Percentiles rank a stretch among this genome's conserved stretches.
phyloP scores from a whole-genome alignment of 2,329 filamentous ascomycete genomes.

The Aspergillus texensis region DNA sequence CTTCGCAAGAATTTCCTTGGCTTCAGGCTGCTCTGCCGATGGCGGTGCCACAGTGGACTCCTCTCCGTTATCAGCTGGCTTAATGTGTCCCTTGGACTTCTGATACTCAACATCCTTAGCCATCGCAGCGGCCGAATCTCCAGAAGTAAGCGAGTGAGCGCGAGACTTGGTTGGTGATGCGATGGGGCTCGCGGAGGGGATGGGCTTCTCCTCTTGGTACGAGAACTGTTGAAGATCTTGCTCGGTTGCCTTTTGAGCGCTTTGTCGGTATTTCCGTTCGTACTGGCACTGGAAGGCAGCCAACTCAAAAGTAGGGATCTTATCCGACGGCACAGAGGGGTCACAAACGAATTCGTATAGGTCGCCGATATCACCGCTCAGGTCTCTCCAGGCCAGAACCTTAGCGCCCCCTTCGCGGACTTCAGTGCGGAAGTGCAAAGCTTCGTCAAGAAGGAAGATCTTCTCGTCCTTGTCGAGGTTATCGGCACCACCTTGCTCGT shows the following conservation, averaged over 20 bases:
- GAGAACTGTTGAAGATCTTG: conserved; percentile 80
- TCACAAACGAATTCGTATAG: conserved; percentile 99
- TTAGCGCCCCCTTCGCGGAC: conserved; percentile 78
- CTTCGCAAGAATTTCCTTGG: conserved; percentile 71
- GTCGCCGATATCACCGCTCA: conserved; percentile 91
- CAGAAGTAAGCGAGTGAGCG: conserved; percentile 39
- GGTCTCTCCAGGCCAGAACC: conserved; percentile 89
- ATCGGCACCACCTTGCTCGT: conserved; percentile 76
- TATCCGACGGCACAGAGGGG: conserved; percentile 65
- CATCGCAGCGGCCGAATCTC: conserved; percentile 48
- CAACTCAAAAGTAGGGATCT: conserved; percentile 78
- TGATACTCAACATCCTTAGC: conserved; percentile 48
- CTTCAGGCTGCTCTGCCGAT: conserved; percentile 64
- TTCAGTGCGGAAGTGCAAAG: conserved; percentile 83
- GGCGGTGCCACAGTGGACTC: conserved; percentile 63
- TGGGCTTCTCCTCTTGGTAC: conserved; percentile 66
- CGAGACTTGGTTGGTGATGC: conserved; percentile 49
- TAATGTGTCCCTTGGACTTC: conserved; percentile 43
- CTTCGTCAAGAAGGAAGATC: conserved; percentile 92
- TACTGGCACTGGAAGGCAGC: conserved; percentile 93
- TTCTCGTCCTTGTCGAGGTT: conserved; percentile 96
- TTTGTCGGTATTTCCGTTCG: conserved; percentile 89
- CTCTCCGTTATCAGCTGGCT: conserved; percentile 42
- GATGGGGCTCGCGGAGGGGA: conserved; percentile 62
- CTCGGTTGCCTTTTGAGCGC: conserved; percentile 76